Conservation (phyloP, 2,329 filamentous ascomycete genomes). For the Ophiocordyceps camponoti-saundersi region DNA sequence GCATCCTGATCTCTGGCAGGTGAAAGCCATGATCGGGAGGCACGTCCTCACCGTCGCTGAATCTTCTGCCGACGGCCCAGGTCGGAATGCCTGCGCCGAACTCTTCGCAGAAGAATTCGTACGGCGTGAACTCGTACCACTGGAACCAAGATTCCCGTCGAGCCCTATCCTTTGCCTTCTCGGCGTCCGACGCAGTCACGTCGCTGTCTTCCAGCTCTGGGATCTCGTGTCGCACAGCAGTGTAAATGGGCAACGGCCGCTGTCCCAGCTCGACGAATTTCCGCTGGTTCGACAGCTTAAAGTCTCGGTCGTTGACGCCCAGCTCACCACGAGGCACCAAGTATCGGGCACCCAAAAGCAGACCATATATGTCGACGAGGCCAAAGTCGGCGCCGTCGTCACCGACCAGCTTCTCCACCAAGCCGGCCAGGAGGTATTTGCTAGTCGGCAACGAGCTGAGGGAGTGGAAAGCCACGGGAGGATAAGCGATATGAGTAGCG, state of each 20-base stretch:
- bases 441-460: conserved; percentile 83
- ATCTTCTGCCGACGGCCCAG: conserved; percentile 78
- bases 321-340: conserved; percentile 68
- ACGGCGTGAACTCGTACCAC: conserved; percentile 92
- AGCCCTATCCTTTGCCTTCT: conserved; percentile 33
- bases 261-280: conserved; percentile 60
- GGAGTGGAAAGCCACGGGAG: conserved; percentile 64
- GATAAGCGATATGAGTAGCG: conserved; percentile 81
- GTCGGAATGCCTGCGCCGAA: conserved; percentile 83
- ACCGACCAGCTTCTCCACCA: conserved; percentile 83
- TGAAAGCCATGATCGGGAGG: conserved; percentile 46
- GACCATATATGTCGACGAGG: conserved; percentile 82
- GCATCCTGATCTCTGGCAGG: conserved; percentile 69
- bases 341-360: conserved; percentile 68
- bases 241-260: conserved; percentile 86
- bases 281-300: conserved; percentile 82
- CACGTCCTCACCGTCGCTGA: conserved; percentile 44
- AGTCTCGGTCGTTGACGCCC: conserved; percentile 56
- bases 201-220: conserved; percentile 36
- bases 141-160: conserved; percentile 79
- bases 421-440: conserved; percentile 71
- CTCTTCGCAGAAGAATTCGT: conserved; percentile 91
- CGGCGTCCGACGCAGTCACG: conserved; percentile 15
- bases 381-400: conserved; percentile 58
- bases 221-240: conserved; percentile 89